Base-by-base conservation (phyloP, 495 filamentous ascomycete genomes). In the Baudoinia panamericana region DNA sequence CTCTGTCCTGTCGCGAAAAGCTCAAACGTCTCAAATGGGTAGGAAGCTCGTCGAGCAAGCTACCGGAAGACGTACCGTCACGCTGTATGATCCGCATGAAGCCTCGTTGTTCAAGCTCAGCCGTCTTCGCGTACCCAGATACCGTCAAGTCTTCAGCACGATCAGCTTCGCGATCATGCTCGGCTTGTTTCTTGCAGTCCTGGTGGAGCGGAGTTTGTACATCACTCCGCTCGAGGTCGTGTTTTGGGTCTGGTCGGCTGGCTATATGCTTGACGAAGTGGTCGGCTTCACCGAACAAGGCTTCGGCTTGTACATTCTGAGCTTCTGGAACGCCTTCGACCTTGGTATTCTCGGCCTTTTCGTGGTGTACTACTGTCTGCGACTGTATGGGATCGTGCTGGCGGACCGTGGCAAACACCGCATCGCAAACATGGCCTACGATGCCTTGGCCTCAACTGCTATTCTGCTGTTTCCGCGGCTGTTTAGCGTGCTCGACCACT, bases 221-320 rank as follows among this genome's bases (percentile, higher is more conserved):
- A 93, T 95, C 51, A 90, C 84, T 10, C 65, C 72, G 2, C 60
- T 93, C 6, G 87, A 95, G 57, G 57, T 93, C 16, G 51, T 90
- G 9, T 94, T 95, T 56, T 95, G 87, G 87, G 78, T 95, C 56
- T 95, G 87, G 87, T 88, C 83, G 54, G 81, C 83, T 17, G 87
- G 87, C 3, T 95, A 88, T 59, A 92, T 94, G 83, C 77, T 95
- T 1, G 53, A 56, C 27, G 50, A 54, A 31, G 22, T 56, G 7
- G 53, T 56, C 4, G 53, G 51, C 20, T 56, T 56, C 34, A 53
- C 51, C 5, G 53, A 56, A 31, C 53, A 56, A 46, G 87, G 87
- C 5, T 90, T 94, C 55, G 84, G 84, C 36, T 70, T 95, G 8
- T 95, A 93, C 61, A 78, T 93, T 48, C 84, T 93, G 79, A 92